Evolutionary conservation across 495 filamentous ascomycete genomes (phyloP).

Genomic region (Pyrenula massariospora): DNA sequence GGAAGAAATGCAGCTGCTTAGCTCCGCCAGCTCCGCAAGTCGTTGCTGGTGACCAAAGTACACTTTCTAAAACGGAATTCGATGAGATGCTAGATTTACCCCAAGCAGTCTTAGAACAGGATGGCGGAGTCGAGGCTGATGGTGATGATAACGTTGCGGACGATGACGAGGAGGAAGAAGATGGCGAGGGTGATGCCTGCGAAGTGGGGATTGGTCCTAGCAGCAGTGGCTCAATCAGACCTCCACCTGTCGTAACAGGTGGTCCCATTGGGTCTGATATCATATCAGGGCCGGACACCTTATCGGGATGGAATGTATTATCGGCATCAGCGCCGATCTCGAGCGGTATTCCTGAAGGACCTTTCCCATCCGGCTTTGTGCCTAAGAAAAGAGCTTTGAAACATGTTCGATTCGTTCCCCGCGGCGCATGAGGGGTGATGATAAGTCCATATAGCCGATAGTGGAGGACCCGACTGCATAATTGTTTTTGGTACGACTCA

Average conservation of each 20-base stretch:
- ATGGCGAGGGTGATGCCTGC: neutral
- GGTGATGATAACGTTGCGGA: neutral
- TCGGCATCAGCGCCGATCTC: neutral
- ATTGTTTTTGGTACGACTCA: too few species aligned
- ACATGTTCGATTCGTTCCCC: neutral
- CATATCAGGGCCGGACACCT: neutral
- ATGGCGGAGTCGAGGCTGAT: neutral
- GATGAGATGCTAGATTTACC: neutral
- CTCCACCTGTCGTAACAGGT: neutral
- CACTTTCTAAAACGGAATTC: neutral
- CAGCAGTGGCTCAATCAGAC: neutral
- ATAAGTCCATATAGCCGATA: too few species aligned
- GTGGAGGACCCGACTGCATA: too few species aligned
- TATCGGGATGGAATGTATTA: neutral
- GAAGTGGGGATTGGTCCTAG: neutral
- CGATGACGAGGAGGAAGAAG: neutral
- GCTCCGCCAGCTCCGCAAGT: neutral
- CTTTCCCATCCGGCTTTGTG: neutral
- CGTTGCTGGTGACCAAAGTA: neutral
- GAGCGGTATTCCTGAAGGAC: neutral
- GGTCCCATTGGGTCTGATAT: neutral
- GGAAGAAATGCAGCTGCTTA: neutral
- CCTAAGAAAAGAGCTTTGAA: neutral
- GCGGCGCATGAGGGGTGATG: too few species aligned
- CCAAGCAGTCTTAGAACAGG: neutral